Evolutionary conservation across 495 filamentous ascomycete species (phyloP), one percentile per base, ranked within the genome.

Genomic region (Neurospora sp.): DNA sequence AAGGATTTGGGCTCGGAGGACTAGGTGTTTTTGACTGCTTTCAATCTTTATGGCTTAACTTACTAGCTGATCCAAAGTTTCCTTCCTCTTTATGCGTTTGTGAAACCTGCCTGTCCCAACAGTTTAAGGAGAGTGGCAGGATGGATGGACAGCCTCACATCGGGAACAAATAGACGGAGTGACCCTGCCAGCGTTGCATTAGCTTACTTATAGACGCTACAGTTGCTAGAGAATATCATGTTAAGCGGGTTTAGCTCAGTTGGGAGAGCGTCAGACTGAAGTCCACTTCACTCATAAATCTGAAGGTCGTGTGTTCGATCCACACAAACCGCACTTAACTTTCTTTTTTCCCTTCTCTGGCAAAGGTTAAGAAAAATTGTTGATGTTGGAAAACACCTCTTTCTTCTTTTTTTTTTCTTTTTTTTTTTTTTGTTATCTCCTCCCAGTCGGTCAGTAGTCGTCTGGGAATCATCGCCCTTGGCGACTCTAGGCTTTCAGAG

Each of bases 191-290:
- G 31, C 3, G 3, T 35, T 3, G 31, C 31, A 35, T 35, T 35
- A 35, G 0, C 31, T 1, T 1, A 16, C 2, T 53, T 59, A 65
- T 65, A 17, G 6, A 4, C 3, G 0, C 14, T 17, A 17, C 9
- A 14, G 10, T 7, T 17, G 1, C 22, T 0, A 0, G 5, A 4
- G 3, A 1, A 3, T 8, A 17, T 0, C 2, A 65, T 37, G 14
- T 65, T 17, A 17, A 65, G 53, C 53, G 53, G 53, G 53, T 65
- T 65, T 65, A 65, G 53, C 53, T 65, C 53, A 65, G 53, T 65
- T 65, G 53, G 53, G 53, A 65, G 53, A 65, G 53, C 53, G 53
- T 65, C 48, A 48, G 44, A 48, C 44, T 48, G 44, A 48, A 48
- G 44, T 48, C 44, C 44, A 48, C 44, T 48, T 48, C 44, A 48